Percentiles rank a stretch among this genome's conserved stretches.
Evolutionary conservation across 768 basidiomycete genomes (phyloP).

Genomic region (Mycena vitilis): DNA sequence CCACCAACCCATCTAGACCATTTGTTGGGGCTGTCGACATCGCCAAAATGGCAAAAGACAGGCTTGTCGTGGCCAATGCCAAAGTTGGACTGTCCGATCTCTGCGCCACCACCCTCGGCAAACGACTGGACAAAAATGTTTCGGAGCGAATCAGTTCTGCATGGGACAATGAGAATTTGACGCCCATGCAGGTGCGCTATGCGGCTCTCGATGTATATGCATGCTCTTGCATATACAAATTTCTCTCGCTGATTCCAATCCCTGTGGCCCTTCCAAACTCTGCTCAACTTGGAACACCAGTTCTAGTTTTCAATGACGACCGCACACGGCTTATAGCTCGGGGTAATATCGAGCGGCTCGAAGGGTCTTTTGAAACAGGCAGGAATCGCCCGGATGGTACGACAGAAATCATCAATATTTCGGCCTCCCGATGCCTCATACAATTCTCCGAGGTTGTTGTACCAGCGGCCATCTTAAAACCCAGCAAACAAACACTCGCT

Average conservation of each 20-base stretch:
- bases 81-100: conserved; percentile 39
- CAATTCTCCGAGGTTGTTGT: conserved; percentile 10
- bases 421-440: conserved; percentile 34
- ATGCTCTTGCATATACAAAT: neutral
- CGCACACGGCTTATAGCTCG: conserved; percentile 8
- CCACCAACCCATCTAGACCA: neutral
- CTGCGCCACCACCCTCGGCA: no score
- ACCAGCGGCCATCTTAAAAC: conserved; percentile 6
- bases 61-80: conserved; percentile 33
- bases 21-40: conserved; percentile 29
- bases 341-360: neutral
- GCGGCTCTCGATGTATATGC: neutral
- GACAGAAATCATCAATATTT: conserved; percentile 8
- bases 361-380: neutral
- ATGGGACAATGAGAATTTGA: conserved; percentile 13
- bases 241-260: neutral
- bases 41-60: conserved; percentile 38
- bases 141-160: conserved; percentile 30
- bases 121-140: no score
- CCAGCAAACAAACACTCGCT: neutral
- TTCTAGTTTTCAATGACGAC: conserved; percentile 9
- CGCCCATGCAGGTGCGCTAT: neutral
- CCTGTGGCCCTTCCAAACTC: neutral
- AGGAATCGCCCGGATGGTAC: neutral
- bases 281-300: neutral